Percentiles rank a stretch among this genome's conserved stretches.
Evolutionary conservation across 345 rosid species (phyloP).

Genomic region (Eucalyptus curtisii): DNA sequence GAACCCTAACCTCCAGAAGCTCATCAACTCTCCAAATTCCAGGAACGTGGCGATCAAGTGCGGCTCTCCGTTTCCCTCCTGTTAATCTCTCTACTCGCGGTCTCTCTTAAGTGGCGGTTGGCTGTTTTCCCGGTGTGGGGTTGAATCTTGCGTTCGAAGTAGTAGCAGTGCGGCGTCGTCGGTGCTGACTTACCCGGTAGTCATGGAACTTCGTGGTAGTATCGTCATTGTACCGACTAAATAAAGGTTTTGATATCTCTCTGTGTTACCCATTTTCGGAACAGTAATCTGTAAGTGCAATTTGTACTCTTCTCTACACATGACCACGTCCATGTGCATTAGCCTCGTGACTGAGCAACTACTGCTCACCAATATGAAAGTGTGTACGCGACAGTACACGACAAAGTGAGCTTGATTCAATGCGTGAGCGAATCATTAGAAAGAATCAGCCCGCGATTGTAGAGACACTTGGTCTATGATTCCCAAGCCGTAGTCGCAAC

Average conservation of each 20-base stretch:
- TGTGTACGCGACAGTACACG: neutral
- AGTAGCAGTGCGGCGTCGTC: neutral
- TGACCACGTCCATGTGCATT: neutral
- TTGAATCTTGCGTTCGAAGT: neutral
- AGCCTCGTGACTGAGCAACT: neutral
- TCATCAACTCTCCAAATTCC: constrained; percentile 74
- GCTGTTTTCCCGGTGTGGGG: neutral
- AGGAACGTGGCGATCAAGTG: constrained; percentile 72
- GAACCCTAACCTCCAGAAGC: constrained; percentile 53
- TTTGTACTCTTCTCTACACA: neutral
- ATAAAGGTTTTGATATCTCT: neutral
- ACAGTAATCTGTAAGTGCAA: neutral
- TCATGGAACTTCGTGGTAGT: neutral
- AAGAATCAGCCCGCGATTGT: neutral
- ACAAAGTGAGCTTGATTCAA: neutral
- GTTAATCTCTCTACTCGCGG: constrained; percentile 9
- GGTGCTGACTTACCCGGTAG: neutral
- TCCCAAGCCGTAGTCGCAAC: neutral
- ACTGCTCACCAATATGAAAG: neutral
- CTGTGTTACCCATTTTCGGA: neutral
- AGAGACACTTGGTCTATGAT: neutral
- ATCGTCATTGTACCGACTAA: neutral
- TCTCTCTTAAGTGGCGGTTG: neutral
- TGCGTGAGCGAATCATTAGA: neutral
- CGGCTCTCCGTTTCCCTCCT: constrained; percentile 73